phyloP scores from a whole-genome alignment of 805 yeast genomes.

The Yarrowia alimentaria region DNA sequence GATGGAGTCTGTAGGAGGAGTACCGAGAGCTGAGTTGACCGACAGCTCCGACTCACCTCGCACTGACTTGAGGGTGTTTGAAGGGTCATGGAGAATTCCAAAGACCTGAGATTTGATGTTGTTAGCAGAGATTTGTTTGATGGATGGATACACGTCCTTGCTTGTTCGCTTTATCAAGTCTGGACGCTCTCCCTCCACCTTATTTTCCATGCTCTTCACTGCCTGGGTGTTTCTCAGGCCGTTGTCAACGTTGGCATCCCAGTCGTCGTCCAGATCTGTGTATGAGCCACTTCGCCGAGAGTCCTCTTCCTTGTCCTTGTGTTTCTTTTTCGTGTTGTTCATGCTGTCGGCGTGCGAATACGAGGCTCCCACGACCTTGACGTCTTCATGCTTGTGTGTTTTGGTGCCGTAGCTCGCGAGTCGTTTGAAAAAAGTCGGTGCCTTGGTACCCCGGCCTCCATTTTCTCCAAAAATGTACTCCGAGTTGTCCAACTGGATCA shows the following conservation, averaged over 20 bases:
- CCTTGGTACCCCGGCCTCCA: conserved; percentile 65
- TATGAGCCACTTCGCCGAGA: conserved; percentile 40
- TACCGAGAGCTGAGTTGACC: not conserved
- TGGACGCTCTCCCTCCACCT: conserved; percentile 27
- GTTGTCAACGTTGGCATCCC: conserved; percentile 74
- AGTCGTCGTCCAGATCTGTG: conserved; percentile 81
- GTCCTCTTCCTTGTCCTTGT: conserved; percentile 25
- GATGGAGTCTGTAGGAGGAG: conserved; percentile 10
- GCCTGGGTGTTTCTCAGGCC: conserved; percentile 31
- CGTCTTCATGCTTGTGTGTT: conserved; percentile 20
- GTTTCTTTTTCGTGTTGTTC: conserved; percentile 13
- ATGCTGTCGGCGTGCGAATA: conserved; percentile 4
- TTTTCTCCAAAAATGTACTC: conserved; percentile 67
- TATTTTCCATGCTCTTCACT: conserved; percentile 30
- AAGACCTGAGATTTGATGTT: conserved; percentile 17
- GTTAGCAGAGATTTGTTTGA: conserved; percentile 17
- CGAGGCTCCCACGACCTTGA: conserved; percentile 20
- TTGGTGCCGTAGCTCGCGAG: conserved; percentile 35
- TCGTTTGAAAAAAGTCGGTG: conserved; percentile 50
- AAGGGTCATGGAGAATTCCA: conserved; percentile 21
- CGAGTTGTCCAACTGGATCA: conserved; percentile 41
- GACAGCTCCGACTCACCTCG: conserved; percentile 5
- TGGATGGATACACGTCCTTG: conserved; percentile 4
- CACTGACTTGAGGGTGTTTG: conserved; percentile 5
- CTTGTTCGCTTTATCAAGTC: conserved; percentile 4